These are phyloP conservation scores for Geotrichum klebahnii DNA, from an alignment of 1,139 yeast species.

Conservation along the genomic window DNA sequence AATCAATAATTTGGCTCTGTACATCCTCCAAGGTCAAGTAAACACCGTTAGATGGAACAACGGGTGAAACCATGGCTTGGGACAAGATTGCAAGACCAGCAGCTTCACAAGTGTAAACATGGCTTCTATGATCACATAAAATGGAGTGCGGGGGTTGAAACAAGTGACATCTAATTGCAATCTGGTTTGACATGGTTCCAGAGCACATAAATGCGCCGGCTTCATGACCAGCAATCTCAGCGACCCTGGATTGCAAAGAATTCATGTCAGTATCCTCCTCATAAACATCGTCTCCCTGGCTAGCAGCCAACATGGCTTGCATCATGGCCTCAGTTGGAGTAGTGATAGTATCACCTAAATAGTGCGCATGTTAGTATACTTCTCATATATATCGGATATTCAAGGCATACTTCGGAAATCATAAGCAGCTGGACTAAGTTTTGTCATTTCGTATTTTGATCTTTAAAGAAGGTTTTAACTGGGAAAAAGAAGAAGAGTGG, in stretches of 20 bases:
- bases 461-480: background rate
- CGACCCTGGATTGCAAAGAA: constrained; percentile 61
- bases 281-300: constrained; percentile 86
- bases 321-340: constrained; percentile 81
- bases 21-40: constrained; percentile 80
- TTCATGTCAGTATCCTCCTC: constrained; percentile 73
- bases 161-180: constrained; percentile 74
- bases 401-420: constrained; percentile 30
- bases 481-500: background rate
- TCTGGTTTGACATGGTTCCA: constrained; percentile 88
- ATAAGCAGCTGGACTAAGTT: constrained; percentile 25
- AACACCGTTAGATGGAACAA: constrained; percentile 66
- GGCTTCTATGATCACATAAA: constrained; percentile 80
- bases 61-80: constrained; percentile 89
- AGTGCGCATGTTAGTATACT: background rate
- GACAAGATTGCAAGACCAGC: constrained; percentile 87
- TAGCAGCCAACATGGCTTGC: constrained; percentile 54
- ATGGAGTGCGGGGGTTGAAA: constrained; percentile 83
- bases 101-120: constrained; percentile 79
- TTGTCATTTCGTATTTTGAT: background rate
- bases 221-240: constrained; percentile 71
- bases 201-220: constrained; percentile 82
- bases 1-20: constrained; percentile 58
- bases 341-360: constrained; percentile 76
- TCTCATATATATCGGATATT: background rate